These are phyloP conservation scores for Solanum phureja DNA, from an alignment of 257 asterid genomes.

Conservation along the genomic window DNA sequence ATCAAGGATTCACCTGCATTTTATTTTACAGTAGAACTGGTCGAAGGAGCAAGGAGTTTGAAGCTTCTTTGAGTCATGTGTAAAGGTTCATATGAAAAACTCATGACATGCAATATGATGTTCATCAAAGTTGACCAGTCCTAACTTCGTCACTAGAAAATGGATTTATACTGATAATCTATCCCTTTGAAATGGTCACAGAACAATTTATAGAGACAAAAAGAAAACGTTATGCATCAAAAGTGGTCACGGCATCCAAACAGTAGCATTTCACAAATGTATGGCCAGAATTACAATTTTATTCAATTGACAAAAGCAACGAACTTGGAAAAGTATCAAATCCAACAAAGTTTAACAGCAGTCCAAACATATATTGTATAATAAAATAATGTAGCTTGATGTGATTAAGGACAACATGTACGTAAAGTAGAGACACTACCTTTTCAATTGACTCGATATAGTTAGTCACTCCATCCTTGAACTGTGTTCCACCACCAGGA, in stretches of 20 bases:
- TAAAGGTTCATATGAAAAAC: neutral
- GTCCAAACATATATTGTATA: neutral
- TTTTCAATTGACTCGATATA: conserved; percentile 47
- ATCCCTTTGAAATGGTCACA: neutral
- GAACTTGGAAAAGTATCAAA: neutral
- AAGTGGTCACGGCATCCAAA: neutral
- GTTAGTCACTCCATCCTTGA: conserved; percentile 55
- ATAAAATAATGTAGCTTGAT: neutral
- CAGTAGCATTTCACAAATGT: neutral
- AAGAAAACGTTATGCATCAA: neutral
- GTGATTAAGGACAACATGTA: neutral
- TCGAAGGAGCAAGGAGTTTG: neutral
- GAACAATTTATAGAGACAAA: neutral
- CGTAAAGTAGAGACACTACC: conserved; percentile 21
- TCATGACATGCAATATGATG: neutral
- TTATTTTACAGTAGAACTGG: neutral
- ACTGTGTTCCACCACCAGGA: conserved; percentile 98
- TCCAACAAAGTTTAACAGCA: neutral
- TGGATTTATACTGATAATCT: neutral
- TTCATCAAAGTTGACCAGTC: neutral
- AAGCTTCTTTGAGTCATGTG: neutral
- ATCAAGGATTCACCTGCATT: neutral
- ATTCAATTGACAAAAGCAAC: neutral
- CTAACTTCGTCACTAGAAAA: neutral
- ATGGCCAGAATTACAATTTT: neutral